Conservation (phyloP, 148 eudicot species). For the Nyssa sinensis region DNA sequence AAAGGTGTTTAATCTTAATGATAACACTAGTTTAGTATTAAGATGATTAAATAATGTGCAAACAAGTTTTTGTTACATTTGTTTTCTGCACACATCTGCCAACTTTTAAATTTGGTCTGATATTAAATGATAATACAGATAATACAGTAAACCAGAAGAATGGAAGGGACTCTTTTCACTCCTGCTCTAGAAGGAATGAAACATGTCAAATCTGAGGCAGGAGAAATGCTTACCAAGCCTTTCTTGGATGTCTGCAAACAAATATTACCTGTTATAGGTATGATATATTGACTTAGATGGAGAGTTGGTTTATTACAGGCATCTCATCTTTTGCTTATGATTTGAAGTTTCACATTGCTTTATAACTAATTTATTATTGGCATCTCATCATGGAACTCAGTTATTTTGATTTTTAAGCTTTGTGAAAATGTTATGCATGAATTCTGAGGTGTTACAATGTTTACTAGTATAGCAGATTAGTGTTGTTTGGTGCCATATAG, state of each 20-base stretch:
- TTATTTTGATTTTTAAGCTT: background rate
- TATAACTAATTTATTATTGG: background rate
- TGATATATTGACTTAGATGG: background rate
- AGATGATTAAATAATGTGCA: background rate
- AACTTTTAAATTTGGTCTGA: constrained; percentile 4
- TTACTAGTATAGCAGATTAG: background rate
- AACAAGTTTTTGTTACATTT: background rate
- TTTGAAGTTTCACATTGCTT: background rate
- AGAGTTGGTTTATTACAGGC: background rate
- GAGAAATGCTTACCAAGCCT: constrained; percentile 61
- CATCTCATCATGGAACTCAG: background rate
- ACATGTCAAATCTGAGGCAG: constrained; percentile 64
- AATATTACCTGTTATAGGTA: constrained; percentile 77
- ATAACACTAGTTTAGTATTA: background rate
- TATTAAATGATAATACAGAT: constrained; percentile 21
- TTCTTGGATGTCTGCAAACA: constrained; percentile 80
- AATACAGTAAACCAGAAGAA: constrained; percentile 30
- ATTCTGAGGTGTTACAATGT: background rate
- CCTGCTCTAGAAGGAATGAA: constrained; percentile 69
- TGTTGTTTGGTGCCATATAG: background rate
- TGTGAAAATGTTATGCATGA: background rate
- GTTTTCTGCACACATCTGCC: background rate
- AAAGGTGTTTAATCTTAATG: background rate
- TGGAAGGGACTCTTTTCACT: constrained; percentile 66
- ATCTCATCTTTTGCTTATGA: background rate